Conservation (phyloP, 305 asterid genomes). For the Galium porrigens region DNA sequence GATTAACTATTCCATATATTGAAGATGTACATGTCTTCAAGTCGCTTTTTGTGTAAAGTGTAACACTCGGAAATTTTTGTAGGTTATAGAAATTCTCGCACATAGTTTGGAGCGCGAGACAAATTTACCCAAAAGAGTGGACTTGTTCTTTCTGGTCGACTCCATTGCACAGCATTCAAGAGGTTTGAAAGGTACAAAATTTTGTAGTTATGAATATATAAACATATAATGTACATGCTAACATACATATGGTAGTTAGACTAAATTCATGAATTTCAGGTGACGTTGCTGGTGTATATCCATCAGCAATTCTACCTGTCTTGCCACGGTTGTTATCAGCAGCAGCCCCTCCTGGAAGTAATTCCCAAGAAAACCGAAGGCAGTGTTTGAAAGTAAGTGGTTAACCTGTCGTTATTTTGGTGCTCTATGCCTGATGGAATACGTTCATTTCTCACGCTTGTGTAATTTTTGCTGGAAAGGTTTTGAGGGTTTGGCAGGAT, state of each 20-base stretch:
- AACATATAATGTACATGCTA: neutral
- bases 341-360: conserved; percentile 81
- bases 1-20: neutral
- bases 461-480: conserved; percentile 33
- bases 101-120: conserved; percentile 53
- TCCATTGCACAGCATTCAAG: conserved; percentile 73
- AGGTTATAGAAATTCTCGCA: conserved; percentile 73
- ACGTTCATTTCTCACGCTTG: conserved; percentile 3
- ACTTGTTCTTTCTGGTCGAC: conserved; percentile 84
- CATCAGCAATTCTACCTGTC: conserved; percentile 61
- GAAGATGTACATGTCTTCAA: neutral
- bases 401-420: neutral
- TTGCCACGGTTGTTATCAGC: conserved; percentile 69
- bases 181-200: conserved; percentile 55
- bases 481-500: conserved; percentile 86
- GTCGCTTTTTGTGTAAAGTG: neutral
- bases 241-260: conserved; percentile 9
- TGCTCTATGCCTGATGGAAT: conserved; percentile 2
- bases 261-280: conserved; percentile 40
- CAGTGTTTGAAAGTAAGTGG: conserved; percentile 77
- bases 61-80: neutral
- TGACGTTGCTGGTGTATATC: conserved; percentile 60
- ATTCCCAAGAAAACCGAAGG: conserved; percentile 68
- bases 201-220: neutral
- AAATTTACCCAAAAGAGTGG: conserved; percentile 58